phyloP scores from a whole-genome alignment of 768 basidiomycete genomes.

The Chiua virens region DNA sequence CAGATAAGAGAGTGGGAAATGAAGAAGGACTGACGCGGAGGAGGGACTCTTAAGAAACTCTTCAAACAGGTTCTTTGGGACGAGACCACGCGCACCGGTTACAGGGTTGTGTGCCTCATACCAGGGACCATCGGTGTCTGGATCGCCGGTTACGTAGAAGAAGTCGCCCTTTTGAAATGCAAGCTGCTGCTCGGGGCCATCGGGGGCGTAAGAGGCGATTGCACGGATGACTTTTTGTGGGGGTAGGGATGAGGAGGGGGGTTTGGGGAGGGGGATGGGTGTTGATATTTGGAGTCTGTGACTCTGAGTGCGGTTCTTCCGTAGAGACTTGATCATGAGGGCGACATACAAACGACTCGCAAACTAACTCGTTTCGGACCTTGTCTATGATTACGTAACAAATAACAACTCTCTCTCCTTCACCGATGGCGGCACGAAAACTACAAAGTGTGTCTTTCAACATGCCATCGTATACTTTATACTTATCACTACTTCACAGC shows the following conservation, averaged over 20 bases:
- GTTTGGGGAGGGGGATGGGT: slow-evolving; percentile 64
- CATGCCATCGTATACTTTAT: too few species aligned
- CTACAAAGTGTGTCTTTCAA: slow-evolving; percentile 64
- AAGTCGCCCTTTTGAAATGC: slow-evolving; percentile 94
- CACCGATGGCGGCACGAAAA: slow-evolving; percentile 84
- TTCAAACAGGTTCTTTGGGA: slow-evolving; percentile 86
- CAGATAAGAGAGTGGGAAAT: not conserved
- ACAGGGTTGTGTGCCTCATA: slow-evolving; percentile 96
- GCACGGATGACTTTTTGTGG: slow-evolving; percentile 97
- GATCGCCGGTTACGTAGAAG: slow-evolving; percentile 89
- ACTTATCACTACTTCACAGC: slow-evolving; percentile 46
- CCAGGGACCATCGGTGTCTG: slow-evolving; percentile 58
- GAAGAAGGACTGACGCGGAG: slow-evolving; percentile 36
- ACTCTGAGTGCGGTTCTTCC: slow-evolving; percentile 72
- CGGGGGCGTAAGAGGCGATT: slow-evolving; percentile 59
- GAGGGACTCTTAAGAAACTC: slow-evolving; percentile 73
- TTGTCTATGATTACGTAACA: slow-evolving; percentile 27
- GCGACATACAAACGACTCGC: not conserved
- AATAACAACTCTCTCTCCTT: slow-evolving; percentile 1
- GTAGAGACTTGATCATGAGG: slow-evolving; percentile 73
- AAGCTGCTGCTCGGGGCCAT: slow-evolving; percentile 81
- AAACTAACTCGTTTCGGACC: not conserved
- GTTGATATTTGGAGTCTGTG: slow-evolving; percentile 65
- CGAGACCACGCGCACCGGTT: slow-evolving; percentile 86
- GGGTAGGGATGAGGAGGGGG: slow-evolving; percentile 67